These are phyloP conservation scores for Clarireedia hainanense DNA, from an alignment of 2,329 filamentous ascomycete genomes.

Conservation along the genomic window DNA sequence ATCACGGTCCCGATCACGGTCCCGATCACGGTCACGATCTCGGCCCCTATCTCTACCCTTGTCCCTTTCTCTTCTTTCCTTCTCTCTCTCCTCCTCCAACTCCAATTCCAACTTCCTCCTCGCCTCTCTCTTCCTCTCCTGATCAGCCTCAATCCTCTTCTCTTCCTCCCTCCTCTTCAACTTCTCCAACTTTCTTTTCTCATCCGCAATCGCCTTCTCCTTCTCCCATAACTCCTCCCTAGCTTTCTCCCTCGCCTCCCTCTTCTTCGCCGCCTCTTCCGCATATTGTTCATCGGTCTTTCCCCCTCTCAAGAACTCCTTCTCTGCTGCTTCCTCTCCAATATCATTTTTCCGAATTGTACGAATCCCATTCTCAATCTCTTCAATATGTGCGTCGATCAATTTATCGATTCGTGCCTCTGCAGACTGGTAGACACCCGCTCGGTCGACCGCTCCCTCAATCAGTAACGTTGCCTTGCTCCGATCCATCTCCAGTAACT, in stretches of 20 bases:
- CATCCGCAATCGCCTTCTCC: slow-evolving; percentile 50
- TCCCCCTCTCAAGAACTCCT: slow-evolving; percentile 55
- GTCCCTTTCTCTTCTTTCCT: slow-evolving; percentile 31
- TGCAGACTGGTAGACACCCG: slow-evolving; percentile 66
- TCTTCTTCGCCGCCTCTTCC: slow-evolving; percentile 53
- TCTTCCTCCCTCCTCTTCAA: slow-evolving; percentile 42
- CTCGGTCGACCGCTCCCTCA: slow-evolving; percentile 70
- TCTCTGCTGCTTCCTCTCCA: slow-evolving; percentile 58
- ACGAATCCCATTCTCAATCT: slow-evolving; percentile 63
- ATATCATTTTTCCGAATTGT: slow-evolving; percentile 60
- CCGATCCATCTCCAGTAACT: slow-evolving; percentile 65
- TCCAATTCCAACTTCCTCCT: slow-evolving; percentile 24
- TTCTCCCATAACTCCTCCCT: slow-evolving; percentile 52
- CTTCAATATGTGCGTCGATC: slow-evolving; percentile 52
- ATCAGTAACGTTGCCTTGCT: slow-evolving; percentile 68
- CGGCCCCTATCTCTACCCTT: slow-evolving; percentile 19
- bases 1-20: slow-evolving; percentile 22
- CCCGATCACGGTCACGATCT: slow-evolving; percentile 24
- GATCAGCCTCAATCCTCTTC: slow-evolving; percentile 37
- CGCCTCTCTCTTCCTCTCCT: slow-evolving; percentile 34
- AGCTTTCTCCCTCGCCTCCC: slow-evolving; percentile 52
- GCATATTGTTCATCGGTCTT: slow-evolving; percentile 71
- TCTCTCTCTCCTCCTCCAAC: slow-evolving; percentile 18
- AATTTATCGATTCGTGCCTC: slow-evolving; percentile 59
- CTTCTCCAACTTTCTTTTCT: slow-evolving; percentile 49